Percentiles rank a stretch among this genome's conserved stretches.
Evolutionary conservation across 495 filamentous ascomycete species (phyloP).

Genomic region (Aspergillus wentii): DNA sequence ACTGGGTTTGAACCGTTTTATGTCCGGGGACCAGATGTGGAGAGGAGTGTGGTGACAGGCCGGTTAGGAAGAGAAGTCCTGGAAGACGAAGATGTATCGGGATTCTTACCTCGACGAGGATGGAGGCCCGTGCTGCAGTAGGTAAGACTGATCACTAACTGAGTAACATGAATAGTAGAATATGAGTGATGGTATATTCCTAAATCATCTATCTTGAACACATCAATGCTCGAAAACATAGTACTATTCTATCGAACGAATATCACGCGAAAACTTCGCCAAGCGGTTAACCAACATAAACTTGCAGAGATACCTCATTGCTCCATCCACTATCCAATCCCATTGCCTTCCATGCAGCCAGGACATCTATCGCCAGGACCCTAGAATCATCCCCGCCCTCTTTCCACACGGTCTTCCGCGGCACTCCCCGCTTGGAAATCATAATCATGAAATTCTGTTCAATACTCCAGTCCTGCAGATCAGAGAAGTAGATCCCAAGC

Average conservation of each 20-base stretch:
- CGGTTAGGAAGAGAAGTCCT: conserved; percentile 51
- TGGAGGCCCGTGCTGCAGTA: conserved; percentile 55
- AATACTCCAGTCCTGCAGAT: conserved; percentile 54
- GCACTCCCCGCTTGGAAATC: conserved; percentile 65
- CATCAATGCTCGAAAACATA: neutral
- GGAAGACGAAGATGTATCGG: conserved; percentile 51
- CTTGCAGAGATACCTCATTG: conserved; percentile 74
- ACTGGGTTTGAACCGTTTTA: conserved; percentile 51
- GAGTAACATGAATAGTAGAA: too few species aligned
- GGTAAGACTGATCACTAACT: too few species aligned
- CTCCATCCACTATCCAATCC: conserved; percentile 69
- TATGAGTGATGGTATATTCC: too few species aligned
- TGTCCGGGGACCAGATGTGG: conserved; percentile 50
- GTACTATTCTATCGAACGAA: too few species aligned
- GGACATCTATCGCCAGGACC: conserved; percentile 74
- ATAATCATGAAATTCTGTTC: conserved; percentile 68
- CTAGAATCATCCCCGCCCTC: conserved; percentile 37
- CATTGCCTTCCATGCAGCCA: conserved; percentile 73
- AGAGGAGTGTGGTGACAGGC: conserved; percentile 61
- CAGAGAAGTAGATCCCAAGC: conserved; percentile 67
- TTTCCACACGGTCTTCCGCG: conserved; percentile 61
- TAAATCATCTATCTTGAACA: too few species aligned
- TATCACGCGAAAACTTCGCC: too few species aligned
- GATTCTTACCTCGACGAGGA: conserved; percentile 48
- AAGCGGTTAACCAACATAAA: conserved; percentile 40